Conservation (phyloP, 1,284 basidiomycete species). For the Sporisorium scitamineum region DNA sequence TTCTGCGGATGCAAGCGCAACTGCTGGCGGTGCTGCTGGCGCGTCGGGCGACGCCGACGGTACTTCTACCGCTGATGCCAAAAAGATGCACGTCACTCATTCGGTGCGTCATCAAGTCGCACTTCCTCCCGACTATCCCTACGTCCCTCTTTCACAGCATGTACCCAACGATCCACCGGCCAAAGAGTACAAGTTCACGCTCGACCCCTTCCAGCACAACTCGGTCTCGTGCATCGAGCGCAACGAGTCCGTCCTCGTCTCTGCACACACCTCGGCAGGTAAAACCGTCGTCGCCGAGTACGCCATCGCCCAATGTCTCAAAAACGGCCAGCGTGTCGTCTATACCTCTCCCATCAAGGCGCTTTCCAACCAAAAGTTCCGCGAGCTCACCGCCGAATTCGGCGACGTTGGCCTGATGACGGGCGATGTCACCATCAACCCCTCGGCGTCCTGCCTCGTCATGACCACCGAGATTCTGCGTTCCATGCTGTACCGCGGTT, state of each 20-base stretch:
- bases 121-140: conserved; percentile 90
- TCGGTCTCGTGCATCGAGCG: conserved; percentile 94
- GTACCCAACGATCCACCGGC: conserved; percentile 91
- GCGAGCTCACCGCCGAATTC: conserved; percentile 96
- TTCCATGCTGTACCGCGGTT: conserved; percentile 98
- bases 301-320: conserved; percentile 95
- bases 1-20: conserved; percentile 5
- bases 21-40: background rate
- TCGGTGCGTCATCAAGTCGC: conserved; percentile 91
- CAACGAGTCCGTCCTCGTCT: conserved; percentile 96
- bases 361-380: conserved; percentile 97
- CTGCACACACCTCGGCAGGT: conserved; percentile 98
- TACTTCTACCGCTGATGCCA: conserved; percentile 22
- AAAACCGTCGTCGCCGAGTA: conserved; percentile 99
- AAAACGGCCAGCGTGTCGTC: conserved; percentile 92
- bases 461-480: conserved; percentile 99
- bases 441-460: conserved; percentile 93
- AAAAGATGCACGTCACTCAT: conserved; percentile 62
- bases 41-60: conserved; percentile 5
- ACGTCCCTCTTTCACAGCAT: conserved; percentile 90
- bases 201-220: conserved; percentile 97
- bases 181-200: conserved; percentile 91
- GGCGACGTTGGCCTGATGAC: conserved; percentile 99
- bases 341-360: conserved; percentile 99
- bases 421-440: conserved; percentile 99